Evolutionary conservation across 2,329 filamentous ascomycete genomes (phyloP), one percentile per base, ranked within the genome.

Genomic region (Bipolaris oryzae): DNA sequence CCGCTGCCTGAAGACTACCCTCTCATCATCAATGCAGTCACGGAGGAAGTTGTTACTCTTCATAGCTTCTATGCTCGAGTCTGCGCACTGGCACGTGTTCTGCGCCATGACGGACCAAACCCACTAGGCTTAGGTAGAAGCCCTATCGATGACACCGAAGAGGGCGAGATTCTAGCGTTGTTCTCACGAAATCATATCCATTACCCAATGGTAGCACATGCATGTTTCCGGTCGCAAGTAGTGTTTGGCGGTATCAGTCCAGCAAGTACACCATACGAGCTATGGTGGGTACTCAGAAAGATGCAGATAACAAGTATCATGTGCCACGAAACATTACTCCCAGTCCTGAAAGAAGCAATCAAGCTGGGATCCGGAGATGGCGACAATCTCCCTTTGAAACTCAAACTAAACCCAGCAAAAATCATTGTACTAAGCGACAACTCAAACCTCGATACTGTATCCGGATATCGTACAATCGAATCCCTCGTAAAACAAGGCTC

Each of bases 231-330:
- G 9, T 44, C 71, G 0, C 68, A 71, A 25, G 21, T 74, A 9
- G 66, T 70, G 2, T 72, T 72, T 54, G 71, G 70, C 1, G 70
- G 70, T 0, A 72, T 73, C 21, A 73, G 70, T 57, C 71, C 70
- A 1, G 68, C 57, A 9, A 66, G 61, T 16, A 74, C 71, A n/a
- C 55, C 68, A 5, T 72, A 67, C 33, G 70, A 74, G 50, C 50
- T 74, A 13, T 72, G 70, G 69, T 71, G 66, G 66, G 62, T 73
- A n/a, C 39, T 73, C 47, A 46, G 70, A 7, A 71, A 69, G 54
- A 74, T 73, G 68, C 68, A 71, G 47, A 67, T 71, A 10, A 69
- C 68, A 3, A 65, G 61, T 31, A 47, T 73, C 9, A 62, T 73
- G 62, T 62, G 60, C 15, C 68, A 74, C 42, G 71, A 73, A 53